Base-by-base conservation (phyloP, 2,329 filamentous ascomycete genomes). In the Ophiosphaerella herpotricha region DNA sequence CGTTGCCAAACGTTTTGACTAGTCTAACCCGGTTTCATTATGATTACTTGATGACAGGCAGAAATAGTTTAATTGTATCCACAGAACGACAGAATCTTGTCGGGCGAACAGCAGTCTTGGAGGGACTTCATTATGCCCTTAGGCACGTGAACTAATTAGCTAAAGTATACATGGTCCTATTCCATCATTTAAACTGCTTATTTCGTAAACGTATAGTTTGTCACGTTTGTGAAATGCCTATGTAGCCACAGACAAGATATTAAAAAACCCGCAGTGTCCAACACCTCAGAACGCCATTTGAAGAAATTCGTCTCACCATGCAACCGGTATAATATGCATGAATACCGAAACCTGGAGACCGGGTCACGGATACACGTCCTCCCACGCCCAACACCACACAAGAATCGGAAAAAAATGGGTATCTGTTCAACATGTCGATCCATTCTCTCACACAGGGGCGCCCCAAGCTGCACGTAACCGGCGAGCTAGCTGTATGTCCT, bases 401-500 rank as follows among this genome's bases (percentile, higher is more conserved):
- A 46, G 36, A 37, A 46, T 48, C 18, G 18, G 18, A 21, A 58
- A 13, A 34, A 41, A 49, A 11, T 35, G 46, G 55, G 51, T 57
- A 57, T 61, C 51, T 40, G 38, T 29, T 35, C 41, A 49, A 29
- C 26, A 33, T n/a, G 8, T 5, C 32, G 9, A 11, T 23, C 11
- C 16, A 9, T 5, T 11, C 14, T 26, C 39, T 49, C 35, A 72
- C 7, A 72, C 68, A 1, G 68, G 67, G 9, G 60, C 74, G 7
- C 77, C 77, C 76, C 76, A 79, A 7, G 74, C 92, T 64, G 94
- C 94, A 72, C 94, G 90, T 74, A 99, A 90, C 72, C 94, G 90
- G 67, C 94, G 89, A 71, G 93, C 92, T 43, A 97, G 86, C 81
- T 97, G 93, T 75, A 97, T 97, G 71, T 97, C 93, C 84, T 97